Percentiles rank a stretch among this genome's conserved stretches.
These are phyloP conservation scores for Phallus indusiatus DNA, from an alignment of 768 basidiomycete species.

Conservation along the genomic window DNA sequence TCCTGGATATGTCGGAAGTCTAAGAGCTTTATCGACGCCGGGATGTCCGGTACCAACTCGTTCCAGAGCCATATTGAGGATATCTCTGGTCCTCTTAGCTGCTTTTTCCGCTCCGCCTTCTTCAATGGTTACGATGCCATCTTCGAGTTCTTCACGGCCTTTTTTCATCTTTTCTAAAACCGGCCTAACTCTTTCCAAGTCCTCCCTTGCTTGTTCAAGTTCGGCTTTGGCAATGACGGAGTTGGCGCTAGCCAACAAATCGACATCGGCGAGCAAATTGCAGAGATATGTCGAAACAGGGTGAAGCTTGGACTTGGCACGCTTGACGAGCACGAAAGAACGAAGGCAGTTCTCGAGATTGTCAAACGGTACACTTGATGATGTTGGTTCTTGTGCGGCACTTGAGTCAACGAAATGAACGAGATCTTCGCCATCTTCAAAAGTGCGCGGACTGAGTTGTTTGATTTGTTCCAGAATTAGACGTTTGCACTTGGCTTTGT, in stretches of 20 bases:
- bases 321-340: conserved; percentile 92
- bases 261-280: conserved; percentile 84
- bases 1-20: conserved; percentile 77
- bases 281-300: conserved; percentile 88
- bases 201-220: conserved; percentile 57
- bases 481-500: conserved; percentile 88
- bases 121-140: conserved; percentile 68
- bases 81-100: conserved; percentile 40
- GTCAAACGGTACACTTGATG: conserved; percentile 64
- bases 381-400: conserved; percentile 54
- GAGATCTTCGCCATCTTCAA: conserved; percentile 82
- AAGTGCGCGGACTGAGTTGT: conserved; percentile 84
- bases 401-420: conserved; percentile 98
- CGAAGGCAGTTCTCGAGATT: conserved; percentile 84
- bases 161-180: conserved; percentile 82
- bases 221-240: conserved; percentile 78
- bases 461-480: conserved; percentile 90
- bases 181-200: conserved; percentile 63
- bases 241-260: conserved; percentile 79
- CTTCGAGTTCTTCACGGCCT: conserved; percentile 66
- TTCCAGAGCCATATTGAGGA: conserved; percentile 62
- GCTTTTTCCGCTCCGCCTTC: conserved; percentile 58
- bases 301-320: conserved; percentile 91
- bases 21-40: conserved; percentile 40
- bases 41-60: conserved; percentile 68